Percentiles rank a stretch among this genome's conserved stretches.
These are phyloP conservation scores for Chaetomium globosum DNA, from an alignment of 2,329 filamentous ascomycete species.

Conservation along the genomic window DNA sequence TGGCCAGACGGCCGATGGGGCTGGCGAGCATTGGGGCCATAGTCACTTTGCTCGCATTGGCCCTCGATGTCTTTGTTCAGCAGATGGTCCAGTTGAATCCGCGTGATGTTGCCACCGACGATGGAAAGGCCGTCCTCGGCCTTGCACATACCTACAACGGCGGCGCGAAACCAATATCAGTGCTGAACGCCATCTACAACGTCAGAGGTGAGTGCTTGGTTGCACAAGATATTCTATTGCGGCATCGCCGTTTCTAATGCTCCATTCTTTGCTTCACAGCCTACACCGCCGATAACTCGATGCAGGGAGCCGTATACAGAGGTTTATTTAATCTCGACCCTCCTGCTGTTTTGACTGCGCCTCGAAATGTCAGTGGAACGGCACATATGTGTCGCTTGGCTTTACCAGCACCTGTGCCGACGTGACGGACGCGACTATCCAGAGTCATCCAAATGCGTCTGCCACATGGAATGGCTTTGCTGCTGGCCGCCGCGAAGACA, in stretches of 20 bases:
- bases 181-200: neutral
- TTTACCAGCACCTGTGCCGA: conserved; percentile 29
- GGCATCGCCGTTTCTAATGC: neutral
- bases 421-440: conserved; percentile 29
- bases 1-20: conserved; percentile 16
- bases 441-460: conserved; percentile 7
- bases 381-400: conserved; percentile 29
- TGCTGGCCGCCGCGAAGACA: neutral
- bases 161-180: neutral
- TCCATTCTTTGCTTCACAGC: conserved; percentile 1
- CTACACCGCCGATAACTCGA: conserved; percentile 23
- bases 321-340: conserved; percentile 29
- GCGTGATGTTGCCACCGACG: conserved; percentile 11
- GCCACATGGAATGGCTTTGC: neutral
- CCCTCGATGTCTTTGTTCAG: conserved; percentile 31
- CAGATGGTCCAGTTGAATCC: conserved; percentile 25
- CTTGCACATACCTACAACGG: conserved; percentile 24
- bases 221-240: neutral
- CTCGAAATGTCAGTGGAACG: conserved; percentile 31
- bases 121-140: conserved; percentile 25
- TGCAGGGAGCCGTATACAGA: conserved; percentile 33
- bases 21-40: conserved; percentile 26
- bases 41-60: conserved; percentile 25
- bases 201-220: neutral
- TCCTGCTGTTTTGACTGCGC: conserved; percentile 27